These are phyloP conservation scores for Pezicula radicicola DNA, from an alignment of 2,329 filamentous ascomycete species.

Conservation along the genomic window DNA sequence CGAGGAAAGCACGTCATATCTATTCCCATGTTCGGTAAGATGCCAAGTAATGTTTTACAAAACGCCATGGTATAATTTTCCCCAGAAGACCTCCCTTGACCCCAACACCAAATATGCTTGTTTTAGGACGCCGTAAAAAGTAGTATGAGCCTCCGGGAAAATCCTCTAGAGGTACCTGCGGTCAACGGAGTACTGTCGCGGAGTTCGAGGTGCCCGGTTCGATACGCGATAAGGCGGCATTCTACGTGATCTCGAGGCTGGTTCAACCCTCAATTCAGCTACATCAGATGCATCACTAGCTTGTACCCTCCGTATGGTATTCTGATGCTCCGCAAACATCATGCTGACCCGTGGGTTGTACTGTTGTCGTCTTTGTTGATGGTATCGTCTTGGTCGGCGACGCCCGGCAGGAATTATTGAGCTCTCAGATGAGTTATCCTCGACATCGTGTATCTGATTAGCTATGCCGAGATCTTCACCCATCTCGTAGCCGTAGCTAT, in stretches of 20 bases:
- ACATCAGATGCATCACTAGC: conserved; percentile 10
- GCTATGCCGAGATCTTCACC: conserved; percentile 19
- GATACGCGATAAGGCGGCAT: conserved; percentile 1
- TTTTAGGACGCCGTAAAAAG: no score
- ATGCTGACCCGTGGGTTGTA: conserved; percentile 27
- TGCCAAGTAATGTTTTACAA: no score
- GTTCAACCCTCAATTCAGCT: conserved; percentile 14
- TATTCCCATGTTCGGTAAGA: no score
- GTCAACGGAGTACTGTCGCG: no score
- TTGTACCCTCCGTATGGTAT: conserved; percentile 14
- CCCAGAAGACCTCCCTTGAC: no score
- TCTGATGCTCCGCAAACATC: conserved; percentile 28
- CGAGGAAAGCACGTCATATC: no score
- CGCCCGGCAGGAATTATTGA: conserved; percentile 20
- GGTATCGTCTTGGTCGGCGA: conserved; percentile 14
- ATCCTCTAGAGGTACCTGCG: no score
- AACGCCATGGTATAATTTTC: no score
- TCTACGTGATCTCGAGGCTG: conserved; percentile 8
- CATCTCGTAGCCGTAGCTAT: conserved; percentile 1
- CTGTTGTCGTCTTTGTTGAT: conserved; percentile 14
- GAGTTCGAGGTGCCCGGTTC: no score
- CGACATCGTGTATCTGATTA: conserved; percentile 20
- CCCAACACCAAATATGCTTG: no score
- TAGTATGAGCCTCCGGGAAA: no score
- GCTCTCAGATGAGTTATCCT: conserved; percentile 22